Conservation (phyloP, 176 grass and related monocot genomes). For the Phyllostachys edulis region DNA sequence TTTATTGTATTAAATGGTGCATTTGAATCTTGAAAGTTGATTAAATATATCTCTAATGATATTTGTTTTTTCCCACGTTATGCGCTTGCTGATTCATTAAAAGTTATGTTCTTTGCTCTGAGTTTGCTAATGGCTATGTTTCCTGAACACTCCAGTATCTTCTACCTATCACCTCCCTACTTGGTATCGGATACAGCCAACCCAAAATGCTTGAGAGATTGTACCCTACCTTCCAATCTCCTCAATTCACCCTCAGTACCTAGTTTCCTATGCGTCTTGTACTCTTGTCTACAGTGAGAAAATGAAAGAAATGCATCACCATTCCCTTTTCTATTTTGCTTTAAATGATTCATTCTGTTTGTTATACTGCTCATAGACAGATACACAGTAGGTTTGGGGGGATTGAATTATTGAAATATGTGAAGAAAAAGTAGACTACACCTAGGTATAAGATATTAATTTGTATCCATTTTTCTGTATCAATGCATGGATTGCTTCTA, state of each 20-base stretch:
- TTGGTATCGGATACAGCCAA: background rate
- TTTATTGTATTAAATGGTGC: background rate
- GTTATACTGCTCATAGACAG: background rate
- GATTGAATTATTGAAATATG: background rate
- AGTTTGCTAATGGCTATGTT: conserved; percentile 4
- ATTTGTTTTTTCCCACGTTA: background rate
- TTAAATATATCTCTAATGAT: background rate
- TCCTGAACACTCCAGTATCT: background rate
- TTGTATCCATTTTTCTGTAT: background rate
- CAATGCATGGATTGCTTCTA: background rate
- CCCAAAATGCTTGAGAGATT: background rate
- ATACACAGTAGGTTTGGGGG: background rate
- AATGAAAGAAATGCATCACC: background rate
- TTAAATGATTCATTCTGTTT: background rate
- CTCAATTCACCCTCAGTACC: background rate
- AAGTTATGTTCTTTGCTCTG: background rate
- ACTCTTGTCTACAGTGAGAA: background rate
- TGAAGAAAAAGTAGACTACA: background rate
- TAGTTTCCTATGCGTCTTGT: background rate
- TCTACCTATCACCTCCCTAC: background rate
- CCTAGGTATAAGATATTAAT: background rate
- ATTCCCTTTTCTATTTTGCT: background rate
- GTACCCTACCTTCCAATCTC: background rate
- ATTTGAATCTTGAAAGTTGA: background rate
- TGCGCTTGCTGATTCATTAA: background rate